phyloP scores from a whole-genome alignment of 2,329 filamentous ascomycete species.

The Botrytis deweyae region DNA sequence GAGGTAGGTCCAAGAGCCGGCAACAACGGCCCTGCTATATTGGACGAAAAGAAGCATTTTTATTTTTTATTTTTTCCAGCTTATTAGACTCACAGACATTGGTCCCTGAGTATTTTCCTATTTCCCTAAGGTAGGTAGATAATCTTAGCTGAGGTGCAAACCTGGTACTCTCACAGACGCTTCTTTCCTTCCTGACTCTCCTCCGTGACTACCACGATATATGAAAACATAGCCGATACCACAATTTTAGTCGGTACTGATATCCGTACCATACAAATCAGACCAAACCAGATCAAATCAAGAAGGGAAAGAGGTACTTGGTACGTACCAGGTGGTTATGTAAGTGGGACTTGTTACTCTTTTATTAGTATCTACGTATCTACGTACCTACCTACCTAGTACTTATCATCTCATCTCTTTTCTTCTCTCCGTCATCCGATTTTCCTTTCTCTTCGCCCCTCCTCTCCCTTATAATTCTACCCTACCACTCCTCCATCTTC shows the following conservation, averaged over 20 bases:
- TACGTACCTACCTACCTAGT: background rate
- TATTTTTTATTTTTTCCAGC: background rate
- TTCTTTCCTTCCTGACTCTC: background rate
- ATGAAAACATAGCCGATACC: background rate
- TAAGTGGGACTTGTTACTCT: background rate
- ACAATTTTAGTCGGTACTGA: background rate
- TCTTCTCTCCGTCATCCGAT: background rate
- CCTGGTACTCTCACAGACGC: background rate
- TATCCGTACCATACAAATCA: background rate
- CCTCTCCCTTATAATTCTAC: background rate
- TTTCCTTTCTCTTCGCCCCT: background rate
- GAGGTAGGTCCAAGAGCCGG: background rate
- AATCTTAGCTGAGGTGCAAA: background rate
- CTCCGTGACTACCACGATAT: background rate
- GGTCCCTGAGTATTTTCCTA: background rate
- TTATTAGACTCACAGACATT: background rate
- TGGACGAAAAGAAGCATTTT: background rate
- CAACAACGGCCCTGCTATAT: conserved; percentile 1
- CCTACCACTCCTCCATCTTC: conserved; percentile 4
- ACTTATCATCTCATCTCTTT: background rate
- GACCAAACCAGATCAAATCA: background rate
- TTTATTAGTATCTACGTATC: background rate
- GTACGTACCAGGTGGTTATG: background rate
- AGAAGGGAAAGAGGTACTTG: background rate
- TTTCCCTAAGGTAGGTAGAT: background rate